Evolutionary conservation across 306 rosid species (phyloP).

Genomic region (Gillenia trifoliata): DNA sequence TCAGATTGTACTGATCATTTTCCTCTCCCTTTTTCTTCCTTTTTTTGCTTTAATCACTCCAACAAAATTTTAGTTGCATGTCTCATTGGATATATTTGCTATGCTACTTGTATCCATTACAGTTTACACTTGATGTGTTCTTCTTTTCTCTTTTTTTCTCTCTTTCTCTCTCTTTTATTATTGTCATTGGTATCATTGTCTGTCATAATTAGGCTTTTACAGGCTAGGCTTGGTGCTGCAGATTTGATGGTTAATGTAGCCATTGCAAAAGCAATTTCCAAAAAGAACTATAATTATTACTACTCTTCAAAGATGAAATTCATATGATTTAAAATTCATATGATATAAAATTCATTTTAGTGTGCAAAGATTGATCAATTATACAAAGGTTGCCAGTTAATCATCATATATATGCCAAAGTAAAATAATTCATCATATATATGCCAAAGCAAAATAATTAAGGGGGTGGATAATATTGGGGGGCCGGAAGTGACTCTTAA

Average conservation of each 20-base stretch:
- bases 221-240: slow-evolving; percentile 20
- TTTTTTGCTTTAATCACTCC: slow-evolving; percentile 19
- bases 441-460: background rate
- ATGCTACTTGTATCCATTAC: slow-evolving; percentile 17
- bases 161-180: slow-evolving; percentile 41
- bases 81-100: slow-evolving; percentile 29
- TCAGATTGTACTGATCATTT: background rate
- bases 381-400: background rate
- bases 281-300: slow-evolving; percentile 21
- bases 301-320: background rate
- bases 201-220: slow-evolving; percentile 24
- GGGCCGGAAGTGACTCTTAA: background rate
- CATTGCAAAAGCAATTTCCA: background rate
- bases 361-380: background rate
- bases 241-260: slow-evolving; percentile 23
- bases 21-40: background rate
- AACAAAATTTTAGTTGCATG: background rate
- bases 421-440: background rate
- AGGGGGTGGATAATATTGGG: background rate
- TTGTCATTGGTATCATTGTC: slow-evolving; percentile 34
- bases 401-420: background rate
- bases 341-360: too few relatives aligned
- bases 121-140: slow-evolving; percentile 25
- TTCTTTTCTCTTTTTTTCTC: slow-evolving; percentile 28
- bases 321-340: background rate